Base-by-base conservation (phyloP, 139 green algal species). In the Microglena sp. region DNA sequence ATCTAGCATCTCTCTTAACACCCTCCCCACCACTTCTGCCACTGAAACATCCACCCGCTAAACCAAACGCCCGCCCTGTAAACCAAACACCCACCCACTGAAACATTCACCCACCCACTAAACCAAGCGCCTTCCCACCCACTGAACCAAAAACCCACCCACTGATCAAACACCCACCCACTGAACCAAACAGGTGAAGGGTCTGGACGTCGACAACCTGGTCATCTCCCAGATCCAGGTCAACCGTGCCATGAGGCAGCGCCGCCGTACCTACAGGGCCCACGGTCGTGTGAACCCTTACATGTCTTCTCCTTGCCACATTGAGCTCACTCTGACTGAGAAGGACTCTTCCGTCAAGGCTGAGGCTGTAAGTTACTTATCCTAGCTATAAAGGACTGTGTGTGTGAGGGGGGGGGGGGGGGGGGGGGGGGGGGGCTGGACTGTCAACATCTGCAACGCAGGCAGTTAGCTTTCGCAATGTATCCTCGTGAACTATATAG, bases 241-340 rank as follows among this genome's bases (percentile, higher is more conserved):
- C 43, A 97, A 99, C 80, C 74, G 91, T 74, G 94, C 94, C 32
- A 87, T 92, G 84, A 85, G 90, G 71, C 89, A 96, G 76, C 84
- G 94, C 61, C 82, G 94, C 61, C 80, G 92, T 54, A 99, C 94
- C 1, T 99, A 99, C 92, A 83, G 94, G 31, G 94, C 94, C 0
- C 94, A 99, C 80, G 94, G 94, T 75, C 90, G 92, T 74, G 93
- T 97, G 82, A 96, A 96, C 82, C 86, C 91, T 43, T 99, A 96
- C 91, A 97, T 97, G 93, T 95, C 83, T 45, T 87, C 70, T 43
- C 94, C 94, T 31, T 97, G 85, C 87, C 94, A 99, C 81, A 84
- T 99, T 28, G 92, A 99, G 84, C 78, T 99, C 55, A 91, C 87
- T 35, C 77, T 99, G 33, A 81, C 75, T 26, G 94, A 99, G 89